phyloP scores from a whole-genome alignment of 2,329 filamentous ascomycete species.

The Graphilbum fragrans region DNA sequence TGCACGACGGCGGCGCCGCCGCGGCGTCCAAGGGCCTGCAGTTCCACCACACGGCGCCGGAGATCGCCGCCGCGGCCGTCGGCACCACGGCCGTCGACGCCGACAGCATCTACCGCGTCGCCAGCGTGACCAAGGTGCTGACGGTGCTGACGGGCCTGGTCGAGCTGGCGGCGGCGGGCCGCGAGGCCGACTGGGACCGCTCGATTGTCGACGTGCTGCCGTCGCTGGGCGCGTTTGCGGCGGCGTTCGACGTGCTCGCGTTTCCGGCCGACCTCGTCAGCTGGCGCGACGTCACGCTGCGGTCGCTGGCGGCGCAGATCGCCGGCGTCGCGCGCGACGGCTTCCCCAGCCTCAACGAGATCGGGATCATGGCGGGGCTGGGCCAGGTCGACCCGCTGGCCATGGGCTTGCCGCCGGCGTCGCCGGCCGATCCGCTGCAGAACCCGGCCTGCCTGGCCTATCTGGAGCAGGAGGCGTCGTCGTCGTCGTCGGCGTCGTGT shows the following conservation, averaged over 20 bases:
- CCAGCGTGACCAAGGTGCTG: conserved; percentile 24
- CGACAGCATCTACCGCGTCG: conserved; percentile 23
- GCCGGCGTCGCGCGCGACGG: conserved; percentile 12
- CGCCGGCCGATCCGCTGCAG: conserved; percentile 1
- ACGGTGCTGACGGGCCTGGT: conserved; percentile 18
- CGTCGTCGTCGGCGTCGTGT: too few relatives aligned
- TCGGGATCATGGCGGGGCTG: background rate
- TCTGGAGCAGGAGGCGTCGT: too few relatives aligned
- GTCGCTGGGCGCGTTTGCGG: conserved; percentile 9
- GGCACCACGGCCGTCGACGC: conserved; percentile 16
- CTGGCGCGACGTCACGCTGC: conserved; percentile 15
- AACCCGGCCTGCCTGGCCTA: conserved; percentile 3
- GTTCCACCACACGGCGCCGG: conserved; percentile 25
- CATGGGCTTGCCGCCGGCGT: conserved; percentile 5
- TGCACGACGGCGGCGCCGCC: background rate
- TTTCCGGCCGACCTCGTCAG: too few relatives aligned
- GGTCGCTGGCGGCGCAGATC: conserved; percentile 14
- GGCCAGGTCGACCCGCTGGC: background rate
- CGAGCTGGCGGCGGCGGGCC: too few relatives aligned
- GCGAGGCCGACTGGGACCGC: conserved; percentile 2
- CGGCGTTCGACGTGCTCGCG: too few relatives aligned
- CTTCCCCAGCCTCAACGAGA: conserved; percentile 4
- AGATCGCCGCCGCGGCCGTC: conserved; percentile 12
- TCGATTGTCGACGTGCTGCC: conserved; percentile 4
- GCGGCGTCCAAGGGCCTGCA: conserved; percentile 20